Percentiles rank a stretch among this genome's conserved stretches.
Conservation (phyloP, 2,329 filamentous ascomycete genomes). For the Allantophomopsis cytisporea region DNA sequence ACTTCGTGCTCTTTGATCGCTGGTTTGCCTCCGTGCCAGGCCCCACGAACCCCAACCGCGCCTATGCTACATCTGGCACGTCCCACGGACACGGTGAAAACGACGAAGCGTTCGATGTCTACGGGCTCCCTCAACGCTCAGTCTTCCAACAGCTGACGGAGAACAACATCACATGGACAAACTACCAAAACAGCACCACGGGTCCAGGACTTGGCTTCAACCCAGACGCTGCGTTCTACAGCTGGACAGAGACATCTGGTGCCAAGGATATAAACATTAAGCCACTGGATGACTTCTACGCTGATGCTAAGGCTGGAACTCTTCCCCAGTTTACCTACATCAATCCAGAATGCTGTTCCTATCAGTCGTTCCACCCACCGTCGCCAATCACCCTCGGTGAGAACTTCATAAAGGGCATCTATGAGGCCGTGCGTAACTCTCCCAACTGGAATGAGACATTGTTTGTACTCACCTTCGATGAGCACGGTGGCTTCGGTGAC, state of each 20-base stretch:
- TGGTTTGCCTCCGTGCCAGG: constrained; percentile 26
- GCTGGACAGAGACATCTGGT: constrained; percentile 23
- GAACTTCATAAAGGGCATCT: constrained; percentile 28
- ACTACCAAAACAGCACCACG: constrained; percentile 28
- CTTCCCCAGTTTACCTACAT: constrained; percentile 31
- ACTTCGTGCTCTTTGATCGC: constrained; percentile 28
- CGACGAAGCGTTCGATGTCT: constrained; percentile 19
- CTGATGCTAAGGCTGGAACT: constrained; percentile 26
- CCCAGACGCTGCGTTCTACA: constrained; percentile 28
- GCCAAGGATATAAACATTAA: constrained; percentile 20
- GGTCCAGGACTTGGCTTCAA: constrained; percentile 20
- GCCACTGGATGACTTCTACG: constrained; percentile 26
- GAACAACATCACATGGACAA: constrained; percentile 26
- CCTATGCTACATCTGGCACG: constrained; percentile 23
- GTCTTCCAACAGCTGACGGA: constrained; percentile 26
- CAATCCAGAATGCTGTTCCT: constrained; percentile 35
- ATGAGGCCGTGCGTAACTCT: constrained; percentile 26
- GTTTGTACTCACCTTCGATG: constrained; percentile 32
- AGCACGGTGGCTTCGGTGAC: constrained; percentile 31
- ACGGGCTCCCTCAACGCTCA: constrained; percentile 21
- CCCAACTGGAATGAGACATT: constrained; percentile 32
- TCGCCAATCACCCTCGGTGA: constrained; percentile 29
- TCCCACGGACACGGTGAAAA: constrained; percentile 24
- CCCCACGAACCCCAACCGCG: constrained; percentile 21
- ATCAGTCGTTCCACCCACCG: constrained; percentile 31